Conservation (phyloP, 371 early-diverging fungal species). For the Choanephora cucurbitarum region DNA sequence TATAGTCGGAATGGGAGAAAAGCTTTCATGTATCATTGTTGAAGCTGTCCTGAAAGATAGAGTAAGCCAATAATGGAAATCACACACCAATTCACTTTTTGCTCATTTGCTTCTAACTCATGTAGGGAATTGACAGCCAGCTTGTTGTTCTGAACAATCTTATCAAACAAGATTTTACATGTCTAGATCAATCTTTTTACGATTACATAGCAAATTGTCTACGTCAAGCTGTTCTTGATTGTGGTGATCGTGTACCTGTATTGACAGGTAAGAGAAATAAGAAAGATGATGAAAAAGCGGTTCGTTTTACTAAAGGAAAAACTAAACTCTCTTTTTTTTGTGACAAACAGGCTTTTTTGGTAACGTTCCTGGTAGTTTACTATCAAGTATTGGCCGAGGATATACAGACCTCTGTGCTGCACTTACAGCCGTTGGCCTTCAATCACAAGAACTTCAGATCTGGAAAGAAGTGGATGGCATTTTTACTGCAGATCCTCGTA, state of each 20-base stretch:
- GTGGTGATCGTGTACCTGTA: constrained; percentile 76
- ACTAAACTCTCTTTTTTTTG: no score
- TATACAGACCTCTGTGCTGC: constrained; percentile 99
- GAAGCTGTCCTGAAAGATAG: constrained; percentile 76
- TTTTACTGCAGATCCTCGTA: constrained; percentile 98
- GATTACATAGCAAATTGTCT: constrained; percentile 78
- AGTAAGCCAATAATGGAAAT: constrained; percentile 24
- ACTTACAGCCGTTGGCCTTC: constrained; percentile 86
- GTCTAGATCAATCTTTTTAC: constrained; percentile 89
- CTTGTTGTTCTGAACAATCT: constrained; percentile 84
- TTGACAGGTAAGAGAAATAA: constrained; percentile 68
- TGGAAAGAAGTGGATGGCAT: constrained; percentile 99
- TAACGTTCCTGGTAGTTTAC: constrained; percentile 90
- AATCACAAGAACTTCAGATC: constrained; percentile 90
- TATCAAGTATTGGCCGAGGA: constrained; percentile 93
- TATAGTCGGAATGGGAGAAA: constrained; percentile 95
- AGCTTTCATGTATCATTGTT: constrained; percentile 86
- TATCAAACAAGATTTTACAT: constrained; percentile 70
- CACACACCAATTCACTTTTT: neutral
- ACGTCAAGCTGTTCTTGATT: constrained; percentile 58
- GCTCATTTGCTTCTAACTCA: neutral
- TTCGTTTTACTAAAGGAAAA: no score
- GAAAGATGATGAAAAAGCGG: no score
- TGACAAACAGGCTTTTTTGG: constrained; percentile 90
- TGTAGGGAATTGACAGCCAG: constrained; percentile 77